phyloP scores from a whole-genome alignment of 305 asterid species.

The Plantago coronopus region DNA sequence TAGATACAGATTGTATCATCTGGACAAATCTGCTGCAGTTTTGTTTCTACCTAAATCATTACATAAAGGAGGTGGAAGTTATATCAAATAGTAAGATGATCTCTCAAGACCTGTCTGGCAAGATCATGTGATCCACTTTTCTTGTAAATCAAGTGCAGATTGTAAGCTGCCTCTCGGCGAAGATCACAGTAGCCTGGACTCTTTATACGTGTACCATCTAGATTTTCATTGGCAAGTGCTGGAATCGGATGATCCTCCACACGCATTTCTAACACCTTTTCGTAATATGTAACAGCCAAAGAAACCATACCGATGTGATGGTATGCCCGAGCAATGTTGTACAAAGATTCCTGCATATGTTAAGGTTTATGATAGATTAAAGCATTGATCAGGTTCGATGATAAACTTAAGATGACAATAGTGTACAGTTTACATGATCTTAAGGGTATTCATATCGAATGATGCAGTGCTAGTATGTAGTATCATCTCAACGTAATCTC shows the following conservation, averaged over 20 bases:
- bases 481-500: not conserved
- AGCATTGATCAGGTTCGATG: not conserved
- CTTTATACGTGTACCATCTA: constrained; percentile 22
- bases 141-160: constrained; percentile 74
- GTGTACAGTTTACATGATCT: not conserved
- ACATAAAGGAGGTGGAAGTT: not conserved
- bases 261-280: constrained; percentile 53
- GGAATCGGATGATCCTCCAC: constrained; percentile 66
- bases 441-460: not conserved
- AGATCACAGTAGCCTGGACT: constrained; percentile 71
- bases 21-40: not conserved
- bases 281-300: constrained; percentile 63
- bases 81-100: constrained; percentile 27
- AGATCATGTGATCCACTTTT: constrained; percentile 81
- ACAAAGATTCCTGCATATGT: constrained; percentile 55
- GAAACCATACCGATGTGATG: constrained; percentile 81
- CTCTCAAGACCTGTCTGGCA: constrained; percentile 76
- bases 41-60: not conserved
- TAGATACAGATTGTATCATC: not conserved
- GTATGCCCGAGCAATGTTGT: constrained; percentile 77
- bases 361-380: not conserved
- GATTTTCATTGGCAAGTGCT: constrained; percentile 54
- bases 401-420: no score
- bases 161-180: constrained; percentile 79
- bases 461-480: no score